Percentiles rank a stretch among this genome's conserved stretches.
phyloP scores from a whole-genome alignment of 2,329 filamentous ascomycete species.

The Cercospora beticola region DNA sequence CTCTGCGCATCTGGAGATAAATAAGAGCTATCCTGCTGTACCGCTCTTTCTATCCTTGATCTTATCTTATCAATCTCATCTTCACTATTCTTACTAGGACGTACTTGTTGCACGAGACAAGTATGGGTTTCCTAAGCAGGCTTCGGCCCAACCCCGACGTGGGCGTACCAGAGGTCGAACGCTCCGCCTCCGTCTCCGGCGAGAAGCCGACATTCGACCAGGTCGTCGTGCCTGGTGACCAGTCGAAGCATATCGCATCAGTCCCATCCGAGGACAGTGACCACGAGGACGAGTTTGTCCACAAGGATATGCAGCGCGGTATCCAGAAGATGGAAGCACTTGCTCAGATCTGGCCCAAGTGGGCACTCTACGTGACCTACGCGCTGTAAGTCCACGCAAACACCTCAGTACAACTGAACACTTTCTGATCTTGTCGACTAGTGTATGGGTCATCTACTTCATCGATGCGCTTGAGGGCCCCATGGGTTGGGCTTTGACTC shows the following conservation, averaged over 20 bases:
- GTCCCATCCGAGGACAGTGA: constrained; percentile 19
- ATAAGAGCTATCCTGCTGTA: neutral
- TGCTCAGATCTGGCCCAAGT: constrained; percentile 23
- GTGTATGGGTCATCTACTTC: constrained; percentile 51
- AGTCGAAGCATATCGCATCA: constrained; percentile 17
- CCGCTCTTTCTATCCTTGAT: neutral
- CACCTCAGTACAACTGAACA: neutral
- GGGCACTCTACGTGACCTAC: constrained; percentile 19
- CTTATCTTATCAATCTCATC: constrained; percentile 11
- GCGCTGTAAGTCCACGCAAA: constrained; percentile 6
- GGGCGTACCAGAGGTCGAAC: constrained; percentile 13
- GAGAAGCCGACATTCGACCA: neutral
- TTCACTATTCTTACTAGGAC: neutral
- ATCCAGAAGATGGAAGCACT: constrained; percentile 25
- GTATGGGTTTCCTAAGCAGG: constrained; percentile 15
- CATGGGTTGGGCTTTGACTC: constrained; percentile 30
- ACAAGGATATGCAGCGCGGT: constrained; percentile 23
- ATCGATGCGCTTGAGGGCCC: constrained; percentile 48
- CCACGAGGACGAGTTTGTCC: constrained; percentile 20
- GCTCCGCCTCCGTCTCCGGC: neutral
- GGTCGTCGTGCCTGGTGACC: constrained; percentile 11
- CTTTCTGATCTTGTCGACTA: constrained; percentile 20
- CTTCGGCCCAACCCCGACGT: constrained; percentile 8
- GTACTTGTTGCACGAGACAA: neutral
- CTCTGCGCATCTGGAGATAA: constrained; percentile 1